phyloP scores from a whole-genome alignment of 495 filamentous ascomycete genomes.

The Xylaria telfairii region DNA sequence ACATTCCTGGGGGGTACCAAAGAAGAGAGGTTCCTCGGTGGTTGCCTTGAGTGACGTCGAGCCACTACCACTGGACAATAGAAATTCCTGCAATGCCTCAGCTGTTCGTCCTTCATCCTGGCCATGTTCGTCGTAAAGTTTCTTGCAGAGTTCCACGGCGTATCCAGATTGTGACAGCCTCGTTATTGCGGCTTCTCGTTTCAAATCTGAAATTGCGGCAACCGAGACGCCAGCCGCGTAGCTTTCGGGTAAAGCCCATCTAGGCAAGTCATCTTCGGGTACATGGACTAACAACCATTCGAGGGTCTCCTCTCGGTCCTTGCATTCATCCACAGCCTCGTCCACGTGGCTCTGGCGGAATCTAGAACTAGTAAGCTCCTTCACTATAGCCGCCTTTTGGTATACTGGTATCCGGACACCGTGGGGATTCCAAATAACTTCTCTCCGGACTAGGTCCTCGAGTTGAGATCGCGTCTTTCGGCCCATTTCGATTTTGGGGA shows the following conservation, averaged over 20 bases:
- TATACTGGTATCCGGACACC: slow-evolving; percentile 64
- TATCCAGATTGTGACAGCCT: slow-evolving; percentile 84
- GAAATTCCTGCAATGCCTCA: slow-evolving; percentile 73
- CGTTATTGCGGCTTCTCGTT: slow-evolving; percentile 78
- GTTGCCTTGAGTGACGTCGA: slow-evolving; percentile 16
- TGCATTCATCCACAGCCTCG: slow-evolving; percentile 85
- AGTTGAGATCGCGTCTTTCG: slow-evolving; percentile 74
- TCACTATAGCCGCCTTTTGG: slow-evolving; percentile 66
- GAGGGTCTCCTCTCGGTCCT: slow-evolving; percentile 89
- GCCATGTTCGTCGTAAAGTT: slow-evolving; percentile 67
- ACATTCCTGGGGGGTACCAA: slow-evolving; percentile 55
- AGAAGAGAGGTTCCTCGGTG: slow-evolving; percentile 45
- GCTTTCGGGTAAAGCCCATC: slow-evolving; percentile 86
- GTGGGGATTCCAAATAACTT: slow-evolving; percentile 87
- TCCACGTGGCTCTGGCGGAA: slow-evolving; percentile 88
- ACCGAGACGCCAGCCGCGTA: slow-evolving; percentile 89
- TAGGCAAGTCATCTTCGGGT: slow-evolving; percentile 91
- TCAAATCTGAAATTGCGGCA: slow-evolving; percentile 72
- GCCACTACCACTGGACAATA: slow-evolving; percentile 57
- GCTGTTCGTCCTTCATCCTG: slow-evolving; percentile 83
- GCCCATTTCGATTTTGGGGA: slow-evolving; percentile 93
- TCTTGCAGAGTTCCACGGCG: slow-evolving; percentile 78
- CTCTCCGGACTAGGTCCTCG: slow-evolving; percentile 75
- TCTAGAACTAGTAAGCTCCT: slow-evolving; percentile 76
- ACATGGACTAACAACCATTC: slow-evolving; percentile 95